A percentile compares a stretch with the other conserved stretches of the same genome.
These are phyloP conservation scores for Oropetium thomaeum DNA, from an alignment of 176 grass and related monocot species.

Conservation along the genomic window DNA sequence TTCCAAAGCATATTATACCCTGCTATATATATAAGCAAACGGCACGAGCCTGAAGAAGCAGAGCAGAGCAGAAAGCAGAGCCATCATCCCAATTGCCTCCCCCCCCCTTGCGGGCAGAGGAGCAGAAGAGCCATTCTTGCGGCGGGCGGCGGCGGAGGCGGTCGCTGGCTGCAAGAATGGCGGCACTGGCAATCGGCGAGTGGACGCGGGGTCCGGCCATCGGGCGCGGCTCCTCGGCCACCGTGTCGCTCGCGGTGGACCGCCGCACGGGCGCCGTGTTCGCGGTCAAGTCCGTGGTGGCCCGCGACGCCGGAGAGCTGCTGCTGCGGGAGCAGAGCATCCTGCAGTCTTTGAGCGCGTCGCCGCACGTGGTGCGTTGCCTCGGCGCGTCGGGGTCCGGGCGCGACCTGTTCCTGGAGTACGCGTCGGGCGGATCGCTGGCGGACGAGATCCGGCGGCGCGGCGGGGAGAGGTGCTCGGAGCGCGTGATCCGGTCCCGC, in stretches of 20 bases:
- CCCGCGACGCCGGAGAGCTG: background rate
- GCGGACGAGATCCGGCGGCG: conserved; percentile 43
- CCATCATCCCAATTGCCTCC: conserved; percentile 30
- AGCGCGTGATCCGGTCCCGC: conserved; percentile 8
- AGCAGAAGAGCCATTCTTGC: conserved; percentile 7
- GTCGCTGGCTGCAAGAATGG: conserved; percentile 21
- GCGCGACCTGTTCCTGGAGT: conserved; percentile 46
- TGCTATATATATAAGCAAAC: background rate
- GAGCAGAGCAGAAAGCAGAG: background rate
- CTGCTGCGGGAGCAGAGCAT: conserved; percentile 38
- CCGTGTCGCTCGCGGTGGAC: conserved; percentile 31
- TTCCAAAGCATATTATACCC: conserved; percentile 19
- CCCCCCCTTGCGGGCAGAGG: background rate
- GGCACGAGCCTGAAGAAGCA: background rate
- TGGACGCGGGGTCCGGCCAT: conserved; percentile 41
- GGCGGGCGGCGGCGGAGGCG: background rate
- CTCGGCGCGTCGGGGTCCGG: conserved; percentile 2
- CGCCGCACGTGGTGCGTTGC: conserved; percentile 32
- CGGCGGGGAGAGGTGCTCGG: conserved; percentile 27
- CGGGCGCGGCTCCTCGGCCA: conserved; percentile 49
- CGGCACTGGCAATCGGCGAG: background rate
- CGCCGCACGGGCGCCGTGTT: background rate
- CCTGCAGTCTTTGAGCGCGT: conserved; percentile 2
- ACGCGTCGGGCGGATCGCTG: conserved; percentile 52
- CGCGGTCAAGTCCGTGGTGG: conserved; percentile 49